phyloP scores from a whole-genome alignment of 768 basidiomycete genomes.

The Agaricus subrufescens region DNA sequence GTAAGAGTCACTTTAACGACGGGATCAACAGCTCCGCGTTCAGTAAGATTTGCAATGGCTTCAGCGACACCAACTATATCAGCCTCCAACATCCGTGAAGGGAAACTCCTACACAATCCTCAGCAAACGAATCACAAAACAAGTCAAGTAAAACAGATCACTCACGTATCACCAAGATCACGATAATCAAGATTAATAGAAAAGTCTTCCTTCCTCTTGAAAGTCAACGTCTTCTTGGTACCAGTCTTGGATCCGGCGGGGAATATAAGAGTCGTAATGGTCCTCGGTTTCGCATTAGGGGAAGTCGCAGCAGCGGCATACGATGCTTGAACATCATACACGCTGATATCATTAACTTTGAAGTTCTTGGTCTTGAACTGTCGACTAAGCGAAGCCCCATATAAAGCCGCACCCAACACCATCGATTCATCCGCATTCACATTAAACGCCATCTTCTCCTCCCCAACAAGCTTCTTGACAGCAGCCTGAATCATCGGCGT shows the following conservation, averaged over 20 bases:
- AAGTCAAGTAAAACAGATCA: slow-evolving; percentile 9
- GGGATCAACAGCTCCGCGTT: slow-evolving; percentile 74
- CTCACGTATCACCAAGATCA: slow-evolving; percentile 55
- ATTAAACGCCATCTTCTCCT: slow-evolving; percentile 87
- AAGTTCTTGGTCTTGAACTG: slow-evolving; percentile 97
- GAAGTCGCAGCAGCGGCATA: slow-evolving; percentile 63
- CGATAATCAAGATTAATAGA: slow-evolving; percentile 76
- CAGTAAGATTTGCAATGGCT: slow-evolving; percentile 80
- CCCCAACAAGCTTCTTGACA: slow-evolving; percentile 72
- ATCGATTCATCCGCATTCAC: slow-evolving; percentile 97
- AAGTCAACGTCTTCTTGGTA: slow-evolving; percentile 80
- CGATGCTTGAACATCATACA: slow-evolving; percentile 75
- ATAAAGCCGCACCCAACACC: slow-evolving; percentile 88
- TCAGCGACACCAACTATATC: slow-evolving; percentile 69
- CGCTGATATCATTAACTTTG: slow-evolving; percentile 69
- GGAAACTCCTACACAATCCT: slow-evolving; percentile 50
- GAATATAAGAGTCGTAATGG: slow-evolving; percentile 75
- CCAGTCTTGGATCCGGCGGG: slow-evolving; percentile 71
- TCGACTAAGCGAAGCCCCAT: slow-evolving; percentile 82
- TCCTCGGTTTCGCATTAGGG: slow-evolving; percentile 48
- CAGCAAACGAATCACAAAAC: not conserved
- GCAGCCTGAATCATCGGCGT: slow-evolving; percentile 90
- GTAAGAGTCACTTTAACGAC: slow-evolving; percentile 82
- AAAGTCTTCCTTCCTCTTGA: slow-evolving; percentile 85
- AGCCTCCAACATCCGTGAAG: slow-evolving; percentile 68